Conservation (phyloP, 208 protist genomes). For the Trypanosoma theileri region DNA sequence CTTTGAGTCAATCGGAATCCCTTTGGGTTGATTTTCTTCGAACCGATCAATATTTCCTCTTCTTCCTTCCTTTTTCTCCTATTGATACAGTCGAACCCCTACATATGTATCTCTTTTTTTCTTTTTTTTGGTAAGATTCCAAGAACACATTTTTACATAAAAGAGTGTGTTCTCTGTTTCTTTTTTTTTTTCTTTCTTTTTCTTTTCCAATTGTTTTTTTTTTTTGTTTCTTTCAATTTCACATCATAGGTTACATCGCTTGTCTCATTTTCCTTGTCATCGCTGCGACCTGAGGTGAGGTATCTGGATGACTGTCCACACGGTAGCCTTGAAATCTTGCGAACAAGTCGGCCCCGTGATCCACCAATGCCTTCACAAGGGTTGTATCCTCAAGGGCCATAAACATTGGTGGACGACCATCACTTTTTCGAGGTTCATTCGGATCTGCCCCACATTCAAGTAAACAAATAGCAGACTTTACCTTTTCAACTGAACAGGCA, state of each 20-base stretch:
- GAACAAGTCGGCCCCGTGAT: slow-evolving; percentile 71
- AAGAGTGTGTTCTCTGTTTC: background rate
- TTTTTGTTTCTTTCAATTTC: background rate
- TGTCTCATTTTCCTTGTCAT: slow-evolving; percentile 41
- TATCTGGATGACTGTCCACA: slow-evolving; percentile 79
- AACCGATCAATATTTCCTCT: too few relatives aligned
- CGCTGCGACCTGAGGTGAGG: slow-evolving; percentile 54
- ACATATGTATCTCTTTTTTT: too few relatives aligned
- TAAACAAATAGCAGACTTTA: slow-evolving; percentile 47
- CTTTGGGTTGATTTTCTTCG: too few relatives aligned
- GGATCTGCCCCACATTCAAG: slow-evolving; percentile 80
- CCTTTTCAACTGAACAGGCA: slow-evolving; percentile 62
- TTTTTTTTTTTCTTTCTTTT: slow-evolving; percentile 3
- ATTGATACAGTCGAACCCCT: too few relatives aligned
- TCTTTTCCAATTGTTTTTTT: background rate
- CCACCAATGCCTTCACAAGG: slow-evolving; percentile 64
- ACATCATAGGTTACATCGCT: slow-evolving; percentile 36
- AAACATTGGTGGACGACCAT: slow-evolving; percentile 81
- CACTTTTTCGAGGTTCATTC: slow-evolving; percentile 51
- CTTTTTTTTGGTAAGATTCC: too few relatives aligned
- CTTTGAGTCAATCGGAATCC: too few relatives aligned
- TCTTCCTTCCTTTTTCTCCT: too few relatives aligned
- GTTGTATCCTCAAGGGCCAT: slow-evolving; percentile 80
- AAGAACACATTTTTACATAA: too few relatives aligned
- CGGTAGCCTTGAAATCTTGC: slow-evolving; percentile 70